These are phyloP conservation scores for Bretschneidera sinensis DNA, from an alignment of 345 rosid genomes.

Conservation along the genomic window DNA sequence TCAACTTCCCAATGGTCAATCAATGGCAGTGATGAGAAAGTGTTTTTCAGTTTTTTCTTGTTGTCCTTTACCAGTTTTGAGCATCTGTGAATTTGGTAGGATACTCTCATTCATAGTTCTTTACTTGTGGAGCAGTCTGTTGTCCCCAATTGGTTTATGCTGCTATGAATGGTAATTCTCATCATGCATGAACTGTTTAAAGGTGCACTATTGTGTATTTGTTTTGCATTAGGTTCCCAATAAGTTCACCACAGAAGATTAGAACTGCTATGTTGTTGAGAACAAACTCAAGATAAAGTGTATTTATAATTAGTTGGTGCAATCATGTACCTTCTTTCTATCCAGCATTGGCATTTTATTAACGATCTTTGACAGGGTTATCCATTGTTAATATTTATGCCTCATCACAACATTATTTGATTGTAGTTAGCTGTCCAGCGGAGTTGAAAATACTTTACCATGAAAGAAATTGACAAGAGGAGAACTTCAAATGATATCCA, in stretches of 20 bases:
- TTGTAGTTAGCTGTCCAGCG: conserved; percentile 9
- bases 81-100: too few relatives aligned
- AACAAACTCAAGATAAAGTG: not conserved
- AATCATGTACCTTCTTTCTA: not conserved
- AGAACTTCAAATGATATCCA: conserved; percentile 45
- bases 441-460: conserved; percentile 15
- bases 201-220: not conserved
- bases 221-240: not conserved
- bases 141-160: too few relatives aligned
- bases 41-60: too few relatives aligned
- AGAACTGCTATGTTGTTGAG: not conserved
- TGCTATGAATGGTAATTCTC: not conserved
- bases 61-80: too few relatives aligned
- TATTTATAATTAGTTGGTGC: conserved; percentile 9
- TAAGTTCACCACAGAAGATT: not conserved
- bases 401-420: conserved; percentile 10
- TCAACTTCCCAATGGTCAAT: too few relatives aligned
- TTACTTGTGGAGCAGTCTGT: too few relatives aligned
- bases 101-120: too few relatives aligned
- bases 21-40: too few relatives aligned
- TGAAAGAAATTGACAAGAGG: conserved; percentile 55
- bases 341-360: not conserved
- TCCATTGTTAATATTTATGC: conserved; percentile 7
- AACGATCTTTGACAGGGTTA: not conserved
- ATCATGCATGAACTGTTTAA: not conserved